phyloP scores from a whole-genome alignment of 352 stramenopile species.

The Globisporangium carolinianum region DNA sequence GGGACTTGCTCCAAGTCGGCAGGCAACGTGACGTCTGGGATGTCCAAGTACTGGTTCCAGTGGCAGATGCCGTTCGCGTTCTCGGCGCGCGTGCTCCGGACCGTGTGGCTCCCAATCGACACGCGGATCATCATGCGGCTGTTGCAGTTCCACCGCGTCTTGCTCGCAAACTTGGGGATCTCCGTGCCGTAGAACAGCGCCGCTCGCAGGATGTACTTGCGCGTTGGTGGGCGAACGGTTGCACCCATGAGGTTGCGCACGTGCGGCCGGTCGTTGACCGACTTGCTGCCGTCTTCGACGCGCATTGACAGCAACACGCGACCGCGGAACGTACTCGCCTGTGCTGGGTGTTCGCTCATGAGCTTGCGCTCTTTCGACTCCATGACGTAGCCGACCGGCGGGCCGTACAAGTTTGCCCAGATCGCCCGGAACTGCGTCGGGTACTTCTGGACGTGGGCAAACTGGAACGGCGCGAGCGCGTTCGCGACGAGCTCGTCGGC shows the following conservation, averaged over 20 bases:
- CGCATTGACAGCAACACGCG: constrained; percentile 61
- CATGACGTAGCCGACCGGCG: constrained; percentile 52
- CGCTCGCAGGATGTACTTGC: constrained; percentile 51
- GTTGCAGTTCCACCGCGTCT: constrained; percentile 61
- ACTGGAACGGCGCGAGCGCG: constrained; percentile 56
- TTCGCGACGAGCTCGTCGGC: constrained; percentile 71
- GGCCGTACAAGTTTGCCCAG: constrained; percentile 84
- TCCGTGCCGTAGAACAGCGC: constrained; percentile 76
- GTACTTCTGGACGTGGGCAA: constrained; percentile 60
- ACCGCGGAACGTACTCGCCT: constrained; percentile 74
- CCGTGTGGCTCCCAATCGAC: constrained; percentile 47
- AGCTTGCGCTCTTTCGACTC: constrained; percentile 23
- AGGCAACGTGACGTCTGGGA: constrained; percentile 49
- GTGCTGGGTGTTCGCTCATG: constrained; percentile 60
- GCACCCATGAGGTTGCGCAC: constrained; percentile 52
- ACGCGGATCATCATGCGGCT: constrained; percentile 72
- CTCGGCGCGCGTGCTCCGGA: constrained; percentile 47
- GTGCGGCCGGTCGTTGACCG: constrained; percentile 58
- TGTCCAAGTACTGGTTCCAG: constrained; percentile 74
- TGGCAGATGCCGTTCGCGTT: constrained; percentile 69
- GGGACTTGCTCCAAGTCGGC: constrained; percentile 66
- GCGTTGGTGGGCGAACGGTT: constrained; percentile 25
- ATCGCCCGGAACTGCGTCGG: constrained; percentile 43
- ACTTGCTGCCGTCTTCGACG: constrained; percentile 60
- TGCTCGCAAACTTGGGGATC: constrained; percentile 68